Conservation (phyloP, 2,329 filamentous ascomycete species). For the Aspergillus sp. region DNA sequence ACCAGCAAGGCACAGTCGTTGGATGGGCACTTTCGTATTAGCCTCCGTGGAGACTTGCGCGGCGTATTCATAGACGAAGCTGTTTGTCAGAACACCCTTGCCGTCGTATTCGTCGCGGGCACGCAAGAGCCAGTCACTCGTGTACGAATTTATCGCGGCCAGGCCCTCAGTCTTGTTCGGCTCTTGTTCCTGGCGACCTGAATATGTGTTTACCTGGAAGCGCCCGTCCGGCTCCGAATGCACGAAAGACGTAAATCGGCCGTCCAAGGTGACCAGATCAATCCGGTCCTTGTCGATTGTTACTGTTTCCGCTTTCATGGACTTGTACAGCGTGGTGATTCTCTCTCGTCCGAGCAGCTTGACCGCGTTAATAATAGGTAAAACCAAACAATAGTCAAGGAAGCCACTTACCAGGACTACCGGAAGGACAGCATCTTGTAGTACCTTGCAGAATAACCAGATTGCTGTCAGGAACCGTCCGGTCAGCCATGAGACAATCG, state of each 20-base stretch:
- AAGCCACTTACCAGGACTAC: constrained; percentile 41
- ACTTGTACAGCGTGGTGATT: constrained; percentile 31
- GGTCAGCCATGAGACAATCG: constrained; percentile 37
- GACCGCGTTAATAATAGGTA: not conserved
- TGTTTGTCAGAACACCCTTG: constrained; percentile 45
- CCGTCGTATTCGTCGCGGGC: constrained; percentile 49
- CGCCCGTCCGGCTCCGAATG: constrained; percentile 38
- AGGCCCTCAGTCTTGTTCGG: constrained; percentile 47
- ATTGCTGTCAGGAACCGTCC: constrained; percentile 48
- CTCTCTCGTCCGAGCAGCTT: constrained; percentile 51
- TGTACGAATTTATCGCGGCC: constrained; percentile 53
- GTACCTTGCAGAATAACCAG: constrained; percentile 51
- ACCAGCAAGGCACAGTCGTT: constrained; percentile 53
- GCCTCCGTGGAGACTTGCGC: not conserved
- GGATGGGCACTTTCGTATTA: constrained; percentile 42
- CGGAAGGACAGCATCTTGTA: constrained; percentile 49
- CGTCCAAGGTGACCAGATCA: constrained; percentile 51
- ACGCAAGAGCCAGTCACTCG: constrained; percentile 47
- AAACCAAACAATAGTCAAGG: not conserved
- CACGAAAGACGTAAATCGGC: constrained; percentile 54
- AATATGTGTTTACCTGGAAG: constrained; percentile 45
- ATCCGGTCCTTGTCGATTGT: constrained; percentile 50
- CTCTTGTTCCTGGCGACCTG: constrained; percentile 47
- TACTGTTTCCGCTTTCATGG: constrained; percentile 45
- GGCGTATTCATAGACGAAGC: constrained; percentile 53